phyloP scores from a whole-genome alignment of 495 filamentous ascomycete genomes.

The Penicillium manginii region DNA sequence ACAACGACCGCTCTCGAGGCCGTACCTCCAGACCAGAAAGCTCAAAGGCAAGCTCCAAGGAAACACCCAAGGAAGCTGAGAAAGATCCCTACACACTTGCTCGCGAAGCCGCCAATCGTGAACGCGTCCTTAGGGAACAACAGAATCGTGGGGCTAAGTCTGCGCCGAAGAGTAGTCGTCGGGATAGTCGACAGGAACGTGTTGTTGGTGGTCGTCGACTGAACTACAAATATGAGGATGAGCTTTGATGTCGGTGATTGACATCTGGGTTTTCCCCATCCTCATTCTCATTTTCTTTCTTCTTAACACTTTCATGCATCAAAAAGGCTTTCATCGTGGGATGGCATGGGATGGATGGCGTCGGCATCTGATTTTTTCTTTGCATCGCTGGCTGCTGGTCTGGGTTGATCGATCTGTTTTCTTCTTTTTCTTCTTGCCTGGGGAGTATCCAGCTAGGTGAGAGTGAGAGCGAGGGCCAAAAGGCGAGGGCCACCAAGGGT shows the following conservation, averaged over 20 bases:
- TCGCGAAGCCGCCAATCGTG: conserved; percentile 74
- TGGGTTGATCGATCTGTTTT: no score
- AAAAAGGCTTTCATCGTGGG: no score
- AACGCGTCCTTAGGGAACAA: conserved; percentile 76
- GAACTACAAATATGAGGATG: conserved; percentile 65
- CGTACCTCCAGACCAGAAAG: conserved; percentile 34
- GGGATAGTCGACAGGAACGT: conserved; percentile 57
- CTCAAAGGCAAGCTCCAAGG: conserved; percentile 18
- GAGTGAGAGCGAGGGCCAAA: no score
- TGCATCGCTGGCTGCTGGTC: no score
- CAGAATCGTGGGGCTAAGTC: conserved; percentile 67
- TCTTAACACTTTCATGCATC: no score
- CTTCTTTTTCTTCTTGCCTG: no score
- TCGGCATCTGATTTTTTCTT: no score
- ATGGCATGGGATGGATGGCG: no score
- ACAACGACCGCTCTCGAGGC: conserved; percentile 31
- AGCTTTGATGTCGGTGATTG: conserved; percentile 26
- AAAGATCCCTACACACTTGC: conserved; percentile 76
- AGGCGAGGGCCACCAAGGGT: no score
- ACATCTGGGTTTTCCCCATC: neutral
- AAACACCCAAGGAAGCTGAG: neutral
- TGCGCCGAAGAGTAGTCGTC: conserved; percentile 34
- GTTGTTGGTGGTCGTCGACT: conserved; percentile 54
- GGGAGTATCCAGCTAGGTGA: no score
- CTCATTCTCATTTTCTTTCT: neutral